Base-by-base conservation (phyloP, 148 eudicot genomes). In the Amaranthus hypochondriacus region DNA sequence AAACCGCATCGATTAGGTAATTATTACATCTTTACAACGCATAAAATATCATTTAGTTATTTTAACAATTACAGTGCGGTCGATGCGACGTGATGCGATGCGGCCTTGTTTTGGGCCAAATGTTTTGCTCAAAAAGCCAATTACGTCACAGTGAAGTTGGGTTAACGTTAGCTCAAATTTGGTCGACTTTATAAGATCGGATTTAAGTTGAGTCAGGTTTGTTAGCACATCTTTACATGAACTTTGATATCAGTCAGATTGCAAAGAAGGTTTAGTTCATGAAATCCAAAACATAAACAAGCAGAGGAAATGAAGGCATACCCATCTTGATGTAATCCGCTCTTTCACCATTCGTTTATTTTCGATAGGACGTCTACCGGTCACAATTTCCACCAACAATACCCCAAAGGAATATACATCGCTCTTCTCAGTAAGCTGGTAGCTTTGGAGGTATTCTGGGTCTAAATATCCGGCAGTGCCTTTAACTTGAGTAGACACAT, bases 401-500 rank as follows among this genome's bases (percentile, higher is more conserved):
- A 86, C 90, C 53, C 98, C 98, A 79, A 91, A 94, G 15, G 98
- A 94, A 77, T 94, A 94, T 58, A 94, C 98, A 71, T 91, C 98
- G 56, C 98, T 94, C 81, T 88, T 94, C 53, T 85, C 98, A 3
- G 98, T 94, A 11, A 94, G 92, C 51, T 94, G 96, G 72, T 87
- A 88, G 58, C 96, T 91, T 72, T 71, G 87, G 4, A 94, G 84
- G 72, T 94, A 94, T 69, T 88, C 98, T 4, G 98, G 98, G 76
- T 94, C 98, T 59, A 94, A 83, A 82, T 94, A 91, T 48, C 98
- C 98, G 8, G 97, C 97, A 21, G 98, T 94, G 78, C 98, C 98
- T 86, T 91, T 94, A 43, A 94, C 90, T 84, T 91, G 93, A 56
- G 98, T 94, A 10, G 88, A 89, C 14, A 91, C 88, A 82, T 94